Base-by-base conservation (phyloP, 495 filamentous ascomycete species). In the Neurospora cerealis region DNA sequence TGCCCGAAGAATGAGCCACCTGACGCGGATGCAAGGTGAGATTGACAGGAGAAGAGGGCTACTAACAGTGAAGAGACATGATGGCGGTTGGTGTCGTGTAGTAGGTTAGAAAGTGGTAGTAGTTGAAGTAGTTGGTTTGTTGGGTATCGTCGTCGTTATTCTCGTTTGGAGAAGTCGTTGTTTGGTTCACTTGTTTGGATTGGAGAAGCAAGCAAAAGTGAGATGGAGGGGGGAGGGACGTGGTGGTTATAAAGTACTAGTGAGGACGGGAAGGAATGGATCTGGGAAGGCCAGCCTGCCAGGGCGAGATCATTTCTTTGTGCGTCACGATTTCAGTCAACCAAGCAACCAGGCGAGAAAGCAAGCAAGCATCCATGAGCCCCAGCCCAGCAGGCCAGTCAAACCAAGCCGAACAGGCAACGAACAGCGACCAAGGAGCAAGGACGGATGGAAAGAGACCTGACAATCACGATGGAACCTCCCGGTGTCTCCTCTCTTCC, bases 11-110 rank as follows among this genome's bases (percentile, higher is more conserved):
- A 19, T 66, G 54, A 66, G 34, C 54, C 54, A 66, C 28, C 54
- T 66, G 3, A 28, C 54, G 54, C 54, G 28, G 28, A 66, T 66
- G 54, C 54, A 66, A 66, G 24, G 54, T 66, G 54, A 44, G 62
- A 40, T 60, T 13, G 21, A 21, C 39, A 54, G 44, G 69, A 36
- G 40, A 42, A 42, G 36, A 17, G 54, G 70, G 17, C 36, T 69
- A 86, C 87, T 81, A 77, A 89, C 87, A 89, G 78, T 87, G 85
- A 71, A 89, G 85, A 86, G 86, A 87, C 87, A 89, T 89, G 81
- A 75, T 87, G 79, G 73, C 74, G 75, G 73, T 74, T 74, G 36
- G 74, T 69, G 24, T 73, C 13, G 37, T 21, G 32, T 71, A 19
- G 44, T 32, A 34, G 76, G 32, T 54, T 62, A 69, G 71, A 48